These are phyloP conservation scores for Cenchrus fungigraminus DNA, from an alignment of 176 grass and related monocot genomes.

Conservation along the genomic window DNA sequence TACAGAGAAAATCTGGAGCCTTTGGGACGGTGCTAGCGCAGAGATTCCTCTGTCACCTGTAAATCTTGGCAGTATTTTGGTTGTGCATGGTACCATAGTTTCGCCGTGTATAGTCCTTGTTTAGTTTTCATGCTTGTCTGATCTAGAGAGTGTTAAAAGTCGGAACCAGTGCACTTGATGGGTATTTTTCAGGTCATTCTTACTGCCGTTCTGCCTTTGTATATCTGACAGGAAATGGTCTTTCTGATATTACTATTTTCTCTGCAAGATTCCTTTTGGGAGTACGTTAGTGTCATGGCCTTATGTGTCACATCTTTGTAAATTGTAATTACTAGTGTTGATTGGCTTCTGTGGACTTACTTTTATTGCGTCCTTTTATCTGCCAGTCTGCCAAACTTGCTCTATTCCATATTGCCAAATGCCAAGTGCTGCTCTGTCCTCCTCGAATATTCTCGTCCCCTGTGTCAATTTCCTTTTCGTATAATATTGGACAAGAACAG, in stretches of 20 bases:
- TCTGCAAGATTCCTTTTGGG: slow-evolving; percentile 43
- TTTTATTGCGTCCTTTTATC: slow-evolving; percentile 18
- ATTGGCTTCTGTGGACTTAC: slow-evolving; percentile 5
- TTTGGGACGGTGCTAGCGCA: slow-evolving; percentile 33
- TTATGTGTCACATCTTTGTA: slow-evolving; percentile 33
- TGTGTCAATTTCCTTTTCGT: neutral
- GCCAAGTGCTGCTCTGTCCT: neutral
- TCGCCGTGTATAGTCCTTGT: slow-evolving; percentile 14
- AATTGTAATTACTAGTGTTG: slow-evolving; percentile 4
- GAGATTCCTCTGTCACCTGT: slow-evolving; percentile 44
- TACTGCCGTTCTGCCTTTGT: slow-evolving; percentile 10
- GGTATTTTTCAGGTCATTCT: slow-evolving; percentile 16
- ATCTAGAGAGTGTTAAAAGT: slow-evolving; percentile 9
- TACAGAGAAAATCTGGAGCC: slow-evolving; percentile 29
- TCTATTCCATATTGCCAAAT: slow-evolving; percentile 27
- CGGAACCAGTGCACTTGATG: slow-evolving; percentile 11
- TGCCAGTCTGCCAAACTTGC: neutral
- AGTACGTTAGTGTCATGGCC: slow-evolving; percentile 33
- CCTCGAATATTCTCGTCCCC: slow-evolving; percentile 21
- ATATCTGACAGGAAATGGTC: slow-evolving; percentile 34
- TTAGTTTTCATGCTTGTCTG: slow-evolving; percentile 35
- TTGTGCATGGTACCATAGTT: slow-evolving; percentile 27
- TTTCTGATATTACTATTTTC: slow-evolving; percentile 24
- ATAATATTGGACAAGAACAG: slow-evolving; percentile 16
- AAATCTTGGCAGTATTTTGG: slow-evolving; percentile 35